These are phyloP conservation scores for Rubia balearica DNA, from an alignment of 305 asterid genomes.

Conservation along the genomic window DNA sequence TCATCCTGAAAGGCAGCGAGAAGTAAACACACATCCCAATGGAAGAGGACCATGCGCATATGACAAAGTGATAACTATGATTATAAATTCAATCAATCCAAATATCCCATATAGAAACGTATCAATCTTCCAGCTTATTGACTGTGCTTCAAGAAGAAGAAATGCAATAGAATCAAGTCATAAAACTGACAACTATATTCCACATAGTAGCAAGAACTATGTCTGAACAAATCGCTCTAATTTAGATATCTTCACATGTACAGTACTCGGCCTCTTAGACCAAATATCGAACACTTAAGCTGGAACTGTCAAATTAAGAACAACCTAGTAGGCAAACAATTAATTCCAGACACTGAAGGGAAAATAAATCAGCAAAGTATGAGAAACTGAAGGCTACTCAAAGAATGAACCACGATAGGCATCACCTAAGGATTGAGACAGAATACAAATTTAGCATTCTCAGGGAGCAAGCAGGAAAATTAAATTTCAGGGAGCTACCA, in stretches of 20 bases:
- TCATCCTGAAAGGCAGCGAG: conserved; percentile 46
- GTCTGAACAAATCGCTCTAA: too few species aligned
- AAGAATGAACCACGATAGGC: conserved; percentile 73
- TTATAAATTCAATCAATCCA: background rate
- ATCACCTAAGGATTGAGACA: conserved; percentile 49
- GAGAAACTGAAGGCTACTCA: too few species aligned
- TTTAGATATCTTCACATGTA: too few species aligned
- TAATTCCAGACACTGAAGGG: too few species aligned
- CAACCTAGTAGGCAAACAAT: too few species aligned
- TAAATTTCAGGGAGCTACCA: background rate
- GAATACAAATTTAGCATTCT: background rate
- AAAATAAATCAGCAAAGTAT: too few species aligned
- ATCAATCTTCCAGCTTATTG: background rate
- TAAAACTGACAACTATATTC: conserved; percentile 61
- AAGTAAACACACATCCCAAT: background rate
- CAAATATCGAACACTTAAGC: too few species aligned
- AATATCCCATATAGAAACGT: background rate
- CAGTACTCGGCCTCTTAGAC: too few species aligned
- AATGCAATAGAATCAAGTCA: background rate
- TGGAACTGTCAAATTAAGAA: too few species aligned
- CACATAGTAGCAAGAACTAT: too few species aligned
- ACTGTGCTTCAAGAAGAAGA: background rate
- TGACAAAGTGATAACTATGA: background rate
- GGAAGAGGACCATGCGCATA: background rate
- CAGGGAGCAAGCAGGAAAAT: background rate